A percentile compares a stretch with the other conserved stretches of the same genome.
Evolutionary conservation across 192 early-diverging fungal species (phyloP).

Genomic region (Phlyctochytrium planicorne): DNA sequence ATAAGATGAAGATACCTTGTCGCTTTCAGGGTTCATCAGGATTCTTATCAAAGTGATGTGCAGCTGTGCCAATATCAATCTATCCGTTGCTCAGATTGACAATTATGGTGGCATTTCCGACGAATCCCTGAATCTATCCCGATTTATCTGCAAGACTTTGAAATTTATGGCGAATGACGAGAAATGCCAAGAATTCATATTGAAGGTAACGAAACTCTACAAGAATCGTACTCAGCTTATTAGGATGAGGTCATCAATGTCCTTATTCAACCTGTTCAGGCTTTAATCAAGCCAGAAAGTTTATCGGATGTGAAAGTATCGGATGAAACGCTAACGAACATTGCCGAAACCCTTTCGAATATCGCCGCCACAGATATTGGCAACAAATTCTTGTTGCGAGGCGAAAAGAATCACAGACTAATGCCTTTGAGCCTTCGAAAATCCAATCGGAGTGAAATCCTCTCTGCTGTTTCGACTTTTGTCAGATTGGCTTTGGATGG

Average conservation of each 20-base stretch:
- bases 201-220: conserved; percentile 21
- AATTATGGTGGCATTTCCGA: not conserved
- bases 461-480: conserved; percentile 28
- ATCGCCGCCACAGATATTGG: conserved; percentile 43
- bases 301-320: conserved; percentile 3
- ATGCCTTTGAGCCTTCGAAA: not conserved
- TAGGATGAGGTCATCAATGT: not conserved
- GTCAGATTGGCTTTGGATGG: conserved; percentile 18
- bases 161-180: not conserved
- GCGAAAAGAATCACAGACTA: conserved; percentile 15
- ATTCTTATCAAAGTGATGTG: conserved; percentile 34
- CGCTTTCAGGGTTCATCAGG: conserved; percentile 24
- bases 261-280: conserved; percentile 37
- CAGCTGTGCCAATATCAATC: conserved; percentile 13
- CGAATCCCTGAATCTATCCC: conserved; percentile 34
- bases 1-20: conserved; percentile 1
- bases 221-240: too few relatives aligned
- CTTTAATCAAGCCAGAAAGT: conserved; percentile 10
- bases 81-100: conserved; percentile 3
- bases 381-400: conserved; percentile 29
- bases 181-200: conserved; percentile 14
- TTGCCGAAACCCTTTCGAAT: conserved; percentile 40
- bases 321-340: conserved; percentile 27
- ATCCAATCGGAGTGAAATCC: conserved; percentile 7
- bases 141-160: conserved; percentile 26